A percentile compares a stretch with the other conserved stretches of the same genome.
Evolutionary conservation across 1,139 yeast genomes (phyloP).

Genomic region (Candida sp.): DNA sequence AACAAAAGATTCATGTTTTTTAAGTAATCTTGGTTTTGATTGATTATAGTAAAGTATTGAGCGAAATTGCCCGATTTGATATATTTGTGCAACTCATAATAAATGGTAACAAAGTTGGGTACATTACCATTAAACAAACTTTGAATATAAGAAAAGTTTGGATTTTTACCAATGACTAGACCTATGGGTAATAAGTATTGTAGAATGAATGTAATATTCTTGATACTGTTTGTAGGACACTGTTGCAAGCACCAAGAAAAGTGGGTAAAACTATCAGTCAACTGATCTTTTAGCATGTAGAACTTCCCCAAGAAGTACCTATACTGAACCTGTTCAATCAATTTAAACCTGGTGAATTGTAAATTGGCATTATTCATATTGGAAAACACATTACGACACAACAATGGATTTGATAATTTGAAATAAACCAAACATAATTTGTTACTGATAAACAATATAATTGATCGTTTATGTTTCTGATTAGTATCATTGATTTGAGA

Average conservation of each 20-base stretch:
- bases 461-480: conserved; percentile 39
- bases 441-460: conserved; percentile 55
- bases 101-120: conserved; percentile 31
- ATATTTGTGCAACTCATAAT: conserved; percentile 29
- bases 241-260: conserved; percentile 58
- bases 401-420: conserved; percentile 56
- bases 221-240: conserved; percentile 26
- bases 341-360: conserved; percentile 40
- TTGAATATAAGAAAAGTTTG: conserved; percentile 24
- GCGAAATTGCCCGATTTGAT: conserved; percentile 40
- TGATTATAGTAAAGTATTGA: conserved; percentile 26
- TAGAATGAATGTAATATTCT: conserved; percentile 24
- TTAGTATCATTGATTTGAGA: conserved; percentile 51
- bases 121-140: conserved; percentile 6
- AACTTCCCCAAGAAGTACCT: conserved; percentile 67
- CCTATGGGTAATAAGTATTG: conserved; percentile 55
- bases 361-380: conserved; percentile 64
- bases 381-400: conserved; percentile 74
- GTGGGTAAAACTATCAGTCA: conserved; percentile 54
- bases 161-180: conserved; percentile 49
- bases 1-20: conserved; percentile 31
- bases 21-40: conserved; percentile 30
- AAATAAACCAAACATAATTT: conserved; percentile 63
- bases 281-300: conserved; percentile 57
- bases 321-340: conserved; percentile 59